Base-by-base conservation (phyloP, 495 filamentous ascomycete genomes). In the Hamigera avellanea region DNA sequence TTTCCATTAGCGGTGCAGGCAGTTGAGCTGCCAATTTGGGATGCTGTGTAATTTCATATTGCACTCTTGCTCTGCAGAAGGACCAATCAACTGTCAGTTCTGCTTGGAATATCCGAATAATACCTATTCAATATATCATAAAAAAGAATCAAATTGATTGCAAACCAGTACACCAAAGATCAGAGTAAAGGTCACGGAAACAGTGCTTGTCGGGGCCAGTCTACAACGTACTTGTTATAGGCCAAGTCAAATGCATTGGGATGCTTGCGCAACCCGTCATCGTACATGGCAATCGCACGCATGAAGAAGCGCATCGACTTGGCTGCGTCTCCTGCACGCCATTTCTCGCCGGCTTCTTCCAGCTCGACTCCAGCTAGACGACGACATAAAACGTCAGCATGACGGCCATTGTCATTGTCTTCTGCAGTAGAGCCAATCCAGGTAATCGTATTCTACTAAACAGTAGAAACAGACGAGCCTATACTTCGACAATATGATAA, bases 331-430 rank as follows among this genome's bases (percentile, higher is more conserved):
- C 78, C 78, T 23, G 74, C 79, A 10, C 78, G 64, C 79, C 78
- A 82, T 69, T 84, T 84, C 51, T 78, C 78, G 15, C 77, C 79
- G 3, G 72, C 70, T 53, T 80, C 74, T 59, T 84, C 80, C 26
- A 73, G 61, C 32, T 76, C 70, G 19, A 82, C 79, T 16, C 78
- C 79, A n/a, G 66, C 73, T 77, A 33, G n/a, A 5, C 21, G 21
- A 23, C 4, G 5, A 14, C 5, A 30, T 13, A 12, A 30, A 30
- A 26, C 12, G 25, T 26, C 25, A 26, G 25, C 25, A n/a, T n/a
- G n/a, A n/a, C n/a, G n/a, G n/a, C n/a, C n/a, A n/a, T n/a, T n/a
- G n/a, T n/a, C n/a, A n/a, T n/a, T n/a, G n/a, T n/a, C n/a, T n/a
- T n/a, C n/a, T n/a, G n/a, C n/a, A n/a, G n/a, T n/a, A n/a, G n/a